Percentiles rank a stretch among this genome's conserved stretches.
These are phyloP conservation scores for Neonectria magnoliae DNA, from an alignment of 2,329 filamentous ascomycete genomes.

Conservation along the genomic window DNA sequence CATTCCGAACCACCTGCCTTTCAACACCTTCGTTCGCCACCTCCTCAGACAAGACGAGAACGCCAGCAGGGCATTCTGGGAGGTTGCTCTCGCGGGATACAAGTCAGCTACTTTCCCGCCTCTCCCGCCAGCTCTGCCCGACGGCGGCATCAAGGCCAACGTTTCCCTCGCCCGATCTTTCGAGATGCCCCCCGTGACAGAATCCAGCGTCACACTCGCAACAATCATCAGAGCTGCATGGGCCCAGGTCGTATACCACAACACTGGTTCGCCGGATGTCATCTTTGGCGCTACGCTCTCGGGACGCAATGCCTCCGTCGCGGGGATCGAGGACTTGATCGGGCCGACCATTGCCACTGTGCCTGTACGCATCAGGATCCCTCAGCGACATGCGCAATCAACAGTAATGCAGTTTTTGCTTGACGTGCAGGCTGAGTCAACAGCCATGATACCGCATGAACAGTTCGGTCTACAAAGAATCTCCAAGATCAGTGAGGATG, in stretches of 20 bases:
- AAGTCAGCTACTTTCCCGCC: conserved; percentile 9
- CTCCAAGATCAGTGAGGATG: conserved; percentile 7
- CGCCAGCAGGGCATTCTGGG: conserved; percentile 3
- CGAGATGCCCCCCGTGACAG: conserved; percentile 8
- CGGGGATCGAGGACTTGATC: conserved; percentile 37
- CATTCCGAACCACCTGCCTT: background rate
- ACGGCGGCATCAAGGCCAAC: background rate
- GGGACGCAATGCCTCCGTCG: conserved; percentile 38
- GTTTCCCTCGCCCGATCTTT: conserved; percentile 1
- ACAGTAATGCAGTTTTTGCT: conserved; percentile 52
- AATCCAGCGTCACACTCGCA: conserved; percentile 14
- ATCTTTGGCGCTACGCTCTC: conserved; percentile 40
- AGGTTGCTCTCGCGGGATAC: background rate
- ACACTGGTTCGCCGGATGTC: conserved; percentile 40
- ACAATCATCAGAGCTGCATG: conserved; percentile 26
- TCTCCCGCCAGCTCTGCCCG: background rate
- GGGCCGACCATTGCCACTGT: conserved; percentile 44
- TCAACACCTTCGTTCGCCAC: conserved; percentile 11
- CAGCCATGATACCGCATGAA: conserved; percentile 26
- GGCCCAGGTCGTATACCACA: conserved; percentile 19
- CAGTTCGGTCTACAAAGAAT: conserved; percentile 29
- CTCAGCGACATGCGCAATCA: background rate
- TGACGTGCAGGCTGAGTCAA: conserved; percentile 29
- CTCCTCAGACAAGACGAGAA: background rate
- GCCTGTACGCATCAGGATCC: conserved; percentile 35